Percentiles rank a stretch among this genome's conserved stretches.
phyloP scores from a whole-genome alignment of 306 rosid species.

The Abrus precatorius region DNA sequence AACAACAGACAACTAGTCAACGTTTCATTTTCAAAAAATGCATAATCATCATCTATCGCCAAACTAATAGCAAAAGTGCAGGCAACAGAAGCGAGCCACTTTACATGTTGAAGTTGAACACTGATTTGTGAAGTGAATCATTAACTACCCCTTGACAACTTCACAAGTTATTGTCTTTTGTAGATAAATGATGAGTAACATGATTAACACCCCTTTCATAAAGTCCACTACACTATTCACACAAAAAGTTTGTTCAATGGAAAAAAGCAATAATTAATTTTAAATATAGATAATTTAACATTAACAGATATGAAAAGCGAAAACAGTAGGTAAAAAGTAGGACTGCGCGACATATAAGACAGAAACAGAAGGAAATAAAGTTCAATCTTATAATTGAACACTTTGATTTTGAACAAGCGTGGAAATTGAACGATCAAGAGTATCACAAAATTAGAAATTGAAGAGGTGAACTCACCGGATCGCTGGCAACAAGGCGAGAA shows the following conservation, averaged over 20 bases:
- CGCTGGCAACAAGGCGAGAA: conserved; percentile 84
- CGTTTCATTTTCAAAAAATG: conserved; percentile 30
- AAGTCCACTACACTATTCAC: background rate
- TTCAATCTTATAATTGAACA: background rate
- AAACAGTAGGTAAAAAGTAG: background rate
- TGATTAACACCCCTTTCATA: background rate
- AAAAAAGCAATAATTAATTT: background rate
- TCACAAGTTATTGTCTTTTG: background rate
- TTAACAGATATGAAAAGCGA: background rate
- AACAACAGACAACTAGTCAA: conserved; percentile 31
- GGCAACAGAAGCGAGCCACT: background rate
- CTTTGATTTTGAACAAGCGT: background rate
- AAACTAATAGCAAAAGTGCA: conserved; percentile 4
- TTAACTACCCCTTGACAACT: background rate
- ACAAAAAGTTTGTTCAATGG: background rate
- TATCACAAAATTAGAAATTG: background rate
- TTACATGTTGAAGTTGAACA: conserved; percentile 17
- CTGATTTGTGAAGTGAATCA: conserved; percentile 5
- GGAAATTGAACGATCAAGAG: background rate
- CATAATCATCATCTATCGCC: conserved; percentile 5
- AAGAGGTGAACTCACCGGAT: conserved; percentile 66
- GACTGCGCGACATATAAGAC: background rate
- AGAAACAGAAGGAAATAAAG: background rate
- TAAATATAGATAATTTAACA: background rate
- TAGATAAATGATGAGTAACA: background rate